phyloP scores from a whole-genome alignment of 805 yeast genomes.

The Ogataea pilisensis region DNA sequence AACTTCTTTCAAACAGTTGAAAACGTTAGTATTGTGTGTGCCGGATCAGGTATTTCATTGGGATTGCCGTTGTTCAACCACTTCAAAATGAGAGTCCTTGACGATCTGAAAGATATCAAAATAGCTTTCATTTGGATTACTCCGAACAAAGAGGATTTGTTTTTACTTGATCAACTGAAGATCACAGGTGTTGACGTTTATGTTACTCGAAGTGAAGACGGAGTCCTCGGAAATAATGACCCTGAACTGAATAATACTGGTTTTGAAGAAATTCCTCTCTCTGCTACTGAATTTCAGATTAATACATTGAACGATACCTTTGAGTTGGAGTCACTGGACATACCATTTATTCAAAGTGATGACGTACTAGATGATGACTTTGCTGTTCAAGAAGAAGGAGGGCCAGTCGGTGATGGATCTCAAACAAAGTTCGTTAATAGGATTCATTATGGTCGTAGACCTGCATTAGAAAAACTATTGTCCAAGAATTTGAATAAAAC shows the following conservation, averaged over 20 bases:
- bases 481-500: conserved; percentile 26
- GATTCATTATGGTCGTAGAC: conserved; percentile 37
- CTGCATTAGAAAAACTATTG: conserved; percentile 36
- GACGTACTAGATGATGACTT: conserved; percentile 15
- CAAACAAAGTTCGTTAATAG: conserved; percentile 7
- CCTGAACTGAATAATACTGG: neutral
- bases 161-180: conserved; percentile 38
- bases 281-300: neutral
- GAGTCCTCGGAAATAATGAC: neutral
- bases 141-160: conserved; percentile 42
- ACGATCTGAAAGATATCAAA: conserved; percentile 25
- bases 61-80: conserved; percentile 51
- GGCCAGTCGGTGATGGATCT: too few species aligned
- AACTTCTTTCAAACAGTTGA: conserved; percentile 46
- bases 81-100: conserved; percentile 26
- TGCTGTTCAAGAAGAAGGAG: too few species aligned
- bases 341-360: conserved; percentile 3
- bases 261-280: conserved; percentile 5
- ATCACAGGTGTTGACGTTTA: conserved; percentile 35
- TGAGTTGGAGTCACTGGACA: conserved; percentile 23
- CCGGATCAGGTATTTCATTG: conserved; percentile 72
- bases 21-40: conserved; percentile 53
- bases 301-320: conserved; percentile 18
- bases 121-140: conserved; percentile 54
- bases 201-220: conserved; percentile 27